Conservation (phyloP, 495 filamentous ascomycete species). For the Penicillium herquei region DNA sequence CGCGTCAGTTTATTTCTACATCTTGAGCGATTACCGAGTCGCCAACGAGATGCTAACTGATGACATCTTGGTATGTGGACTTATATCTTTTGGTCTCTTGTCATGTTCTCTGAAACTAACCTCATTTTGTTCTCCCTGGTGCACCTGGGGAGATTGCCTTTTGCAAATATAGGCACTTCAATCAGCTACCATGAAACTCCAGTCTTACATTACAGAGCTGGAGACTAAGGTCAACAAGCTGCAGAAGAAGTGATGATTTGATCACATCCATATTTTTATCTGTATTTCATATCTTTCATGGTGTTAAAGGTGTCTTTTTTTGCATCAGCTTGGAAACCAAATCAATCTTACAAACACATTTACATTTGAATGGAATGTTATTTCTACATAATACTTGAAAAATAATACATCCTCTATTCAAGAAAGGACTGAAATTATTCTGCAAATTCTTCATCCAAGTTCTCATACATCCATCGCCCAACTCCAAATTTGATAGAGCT, state of each 20-base stretch:
- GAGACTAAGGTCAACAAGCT: conserved; percentile 77
- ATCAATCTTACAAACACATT: neutral
- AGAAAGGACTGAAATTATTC: no score
- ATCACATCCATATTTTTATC: conserved; percentile 3
- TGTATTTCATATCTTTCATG: neutral
- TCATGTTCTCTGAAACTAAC: neutral
- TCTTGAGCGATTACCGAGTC: conserved; percentile 87
- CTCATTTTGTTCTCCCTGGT: conserved; percentile 4
- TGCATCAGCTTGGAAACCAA: neutral
- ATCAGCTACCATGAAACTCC: conserved; percentile 79
- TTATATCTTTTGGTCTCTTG: conserved; percentile 3
- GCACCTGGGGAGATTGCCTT: conserved; percentile 2
- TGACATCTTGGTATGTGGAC: conserved; percentile 83
- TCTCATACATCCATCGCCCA: no score
- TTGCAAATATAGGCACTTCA: conserved; percentile 68
- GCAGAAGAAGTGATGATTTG: conserved; percentile 53
- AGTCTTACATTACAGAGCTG: conserved; percentile 74
- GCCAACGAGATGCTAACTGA: conserved; percentile 92
- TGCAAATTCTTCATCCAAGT: no score
- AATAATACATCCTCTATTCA: no score
- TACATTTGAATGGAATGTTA: neutral
- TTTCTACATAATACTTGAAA: neutral
- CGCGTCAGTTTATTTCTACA: conserved; percentile 82
- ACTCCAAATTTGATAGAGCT: neutral
- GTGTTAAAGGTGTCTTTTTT: neutral